Evolutionary conservation across 176 grass and related monocot genomes (phyloP).

Genomic region (Oryza longistaminata): DNA sequence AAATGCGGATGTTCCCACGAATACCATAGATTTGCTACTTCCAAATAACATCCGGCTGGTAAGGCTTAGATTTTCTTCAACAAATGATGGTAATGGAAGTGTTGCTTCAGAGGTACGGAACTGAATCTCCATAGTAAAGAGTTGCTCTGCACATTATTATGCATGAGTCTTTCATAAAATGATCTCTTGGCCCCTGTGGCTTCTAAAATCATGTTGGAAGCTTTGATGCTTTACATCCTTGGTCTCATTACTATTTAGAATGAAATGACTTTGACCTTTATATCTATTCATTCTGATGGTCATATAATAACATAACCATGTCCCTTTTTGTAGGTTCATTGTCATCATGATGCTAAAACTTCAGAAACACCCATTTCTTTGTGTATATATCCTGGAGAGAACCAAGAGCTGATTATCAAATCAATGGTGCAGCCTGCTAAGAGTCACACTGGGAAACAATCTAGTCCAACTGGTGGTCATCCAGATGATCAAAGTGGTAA

Average conservation of each 20-base stretch:
- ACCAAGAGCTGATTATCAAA: slow-evolving; percentile 38
- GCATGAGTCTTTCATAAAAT: background rate
- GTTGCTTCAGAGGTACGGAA: slow-evolving; percentile 18
- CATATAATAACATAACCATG: background rate
- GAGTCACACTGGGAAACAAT: slow-evolving; percentile 7
- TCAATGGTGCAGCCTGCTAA: slow-evolving; percentile 25
- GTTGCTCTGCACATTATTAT: background rate
- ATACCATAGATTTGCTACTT: slow-evolving; percentile 33
- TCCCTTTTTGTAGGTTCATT: slow-evolving; percentile 3
- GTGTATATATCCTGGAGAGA: slow-evolving; percentile 43
- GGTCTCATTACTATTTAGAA: background rate
- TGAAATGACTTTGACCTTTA: slow-evolving; percentile 1
- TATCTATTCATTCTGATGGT: background rate
- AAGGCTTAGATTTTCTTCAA: slow-evolving; percentile 35
- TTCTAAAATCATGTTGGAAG: background rate
- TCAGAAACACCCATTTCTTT: slow-evolving; percentile 36
- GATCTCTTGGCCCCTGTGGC: background rate
- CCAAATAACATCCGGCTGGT: slow-evolving; percentile 7
- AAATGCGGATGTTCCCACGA: slow-evolving; percentile 6
- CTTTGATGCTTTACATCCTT: background rate
- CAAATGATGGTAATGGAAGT: slow-evolving; percentile 9
- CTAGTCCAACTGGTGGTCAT: background rate
- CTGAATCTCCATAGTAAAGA: background rate
- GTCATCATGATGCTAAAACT: slow-evolving; percentile 9
- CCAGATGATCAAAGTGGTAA: slow-evolving; percentile 26